A percentile compares a stretch with the other conserved stretches of the same genome.
phyloP scores from a whole-genome alignment of 2,329 filamentous ascomycete genomes.

The Parastagonospora avenae region DNA sequence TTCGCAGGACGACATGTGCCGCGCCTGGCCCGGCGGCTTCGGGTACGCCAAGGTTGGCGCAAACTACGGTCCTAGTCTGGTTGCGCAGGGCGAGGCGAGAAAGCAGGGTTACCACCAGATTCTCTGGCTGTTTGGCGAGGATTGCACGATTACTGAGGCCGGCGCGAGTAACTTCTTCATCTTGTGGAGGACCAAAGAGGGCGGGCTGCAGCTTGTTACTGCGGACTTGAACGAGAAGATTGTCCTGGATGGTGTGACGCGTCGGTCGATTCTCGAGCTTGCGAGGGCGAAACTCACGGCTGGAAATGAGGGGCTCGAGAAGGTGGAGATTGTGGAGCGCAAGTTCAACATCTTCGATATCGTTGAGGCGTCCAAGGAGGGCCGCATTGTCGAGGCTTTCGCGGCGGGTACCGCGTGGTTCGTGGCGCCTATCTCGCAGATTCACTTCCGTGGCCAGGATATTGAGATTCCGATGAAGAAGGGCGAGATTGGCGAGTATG shows the following conservation, averaged over 20 bases:
- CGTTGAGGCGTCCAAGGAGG: slow-evolving; percentile 72
- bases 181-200: slow-evolving; percentile 72
- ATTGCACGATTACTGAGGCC: slow-evolving; percentile 84
- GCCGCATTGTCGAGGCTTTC: slow-evolving; percentile 81
- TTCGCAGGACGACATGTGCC: slow-evolving; percentile 78
- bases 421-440: slow-evolving; percentile 52
- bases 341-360: slow-evolving; percentile 83
- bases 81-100: slow-evolving; percentile 77
- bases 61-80: slow-evolving; percentile 86
- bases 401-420: slow-evolving; percentile 79
- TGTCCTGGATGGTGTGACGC: slow-evolving; percentile 88
- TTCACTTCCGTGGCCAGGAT: slow-evolving; percentile 53
- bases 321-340: slow-evolving; percentile 75
- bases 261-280: slow-evolving; percentile 77
- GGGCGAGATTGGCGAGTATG: slow-evolving; percentile 51
- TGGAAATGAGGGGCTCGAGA: slow-evolving; percentile 40
- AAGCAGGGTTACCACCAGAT: slow-evolving; percentile 82
- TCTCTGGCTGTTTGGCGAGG: slow-evolving; percentile 85
- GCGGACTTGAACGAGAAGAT: slow-evolving; percentile 81
- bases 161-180: slow-evolving; percentile 93
- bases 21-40: slow-evolving; percentile 92
- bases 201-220: slow-evolving; percentile 74
- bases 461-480: slow-evolving; percentile 49
- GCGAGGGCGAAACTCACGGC: slow-evolving; percentile 64
- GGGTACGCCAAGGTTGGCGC: slow-evolving; percentile 91